A percentile compares a stretch with the other conserved stretches of the same genome.
Evolutionary conservation across 2,329 filamentous ascomycete genomes (phyloP).

Genomic region (Colletotrichum brevisporum): DNA sequence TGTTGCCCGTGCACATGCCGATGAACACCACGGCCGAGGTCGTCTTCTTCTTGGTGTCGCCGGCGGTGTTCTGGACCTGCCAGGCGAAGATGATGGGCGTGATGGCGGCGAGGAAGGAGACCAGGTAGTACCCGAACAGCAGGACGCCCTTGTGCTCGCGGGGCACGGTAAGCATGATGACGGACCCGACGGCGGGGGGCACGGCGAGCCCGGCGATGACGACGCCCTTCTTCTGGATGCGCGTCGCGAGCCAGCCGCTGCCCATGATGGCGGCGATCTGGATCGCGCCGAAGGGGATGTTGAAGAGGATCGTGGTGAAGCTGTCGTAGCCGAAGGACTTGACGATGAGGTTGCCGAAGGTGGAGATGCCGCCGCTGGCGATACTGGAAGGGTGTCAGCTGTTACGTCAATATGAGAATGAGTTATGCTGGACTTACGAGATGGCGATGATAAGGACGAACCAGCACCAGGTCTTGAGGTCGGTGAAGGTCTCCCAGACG

Average conservation of each 20-base stretch:
- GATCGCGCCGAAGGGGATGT: slow-evolving; percentile 71
- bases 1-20: slow-evolving; percentile 75
- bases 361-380: slow-evolving; percentile 68
- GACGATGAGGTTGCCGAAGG: slow-evolving; percentile 70
- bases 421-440: slow-evolving; percentile 52
- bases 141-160: slow-evolving; percentile 62
- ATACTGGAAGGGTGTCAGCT: slow-evolving; percentile 46
- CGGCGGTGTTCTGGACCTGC: slow-evolving; percentile 75
- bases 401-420: background rate
- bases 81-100: slow-evolving; percentile 73
- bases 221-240: slow-evolving; percentile 58
- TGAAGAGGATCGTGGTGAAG: slow-evolving; percentile 69
- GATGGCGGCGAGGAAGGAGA: slow-evolving; percentile 44
- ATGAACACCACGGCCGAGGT: slow-evolving; percentile 76
- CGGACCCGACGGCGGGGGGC: slow-evolving; percentile 56
- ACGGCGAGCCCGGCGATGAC: slow-evolving; percentile 56
- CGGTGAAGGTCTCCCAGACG: slow-evolving; percentile 51
- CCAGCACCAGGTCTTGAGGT: slow-evolving; percentile 55
- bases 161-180: slow-evolving; percentile 64
- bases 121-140: slow-evolving; percentile 66
- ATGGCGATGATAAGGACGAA: slow-evolving; percentile 62
- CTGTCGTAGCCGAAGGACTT: slow-evolving; percentile 68
- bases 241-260: slow-evolving; percentile 61
- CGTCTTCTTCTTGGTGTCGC: slow-evolving; percentile 78
- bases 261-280: slow-evolving; percentile 72